Conservation (phyloP, 2,329 filamentous ascomycete species). For the Monosporascus sp. region DNA sequence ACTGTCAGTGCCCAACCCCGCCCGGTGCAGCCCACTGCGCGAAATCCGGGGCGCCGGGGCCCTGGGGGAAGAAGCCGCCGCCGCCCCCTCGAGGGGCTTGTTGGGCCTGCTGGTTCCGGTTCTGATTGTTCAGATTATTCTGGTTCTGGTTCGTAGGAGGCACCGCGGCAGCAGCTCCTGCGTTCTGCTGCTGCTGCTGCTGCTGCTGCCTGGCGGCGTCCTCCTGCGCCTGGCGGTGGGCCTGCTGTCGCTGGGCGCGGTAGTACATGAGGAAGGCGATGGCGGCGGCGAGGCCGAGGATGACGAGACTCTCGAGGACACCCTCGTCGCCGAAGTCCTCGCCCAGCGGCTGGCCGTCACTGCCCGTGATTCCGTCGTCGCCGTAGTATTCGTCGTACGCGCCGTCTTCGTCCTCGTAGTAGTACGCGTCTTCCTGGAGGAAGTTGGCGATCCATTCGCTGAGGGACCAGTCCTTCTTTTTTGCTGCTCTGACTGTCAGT, state of each 20-base stretch:
- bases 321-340: slow-evolving; percentile 71
- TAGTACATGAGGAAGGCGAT: slow-evolving; percentile 79
- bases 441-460: slow-evolving; percentile 86
- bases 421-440: slow-evolving; percentile 61
- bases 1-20: slow-evolving; percentile 53
- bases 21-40: slow-evolving; percentile 54
- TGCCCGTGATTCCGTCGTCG: slow-evolving; percentile 51
- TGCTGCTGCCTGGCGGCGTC: slow-evolving; percentile 17
- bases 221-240: slow-evolving; percentile 33
- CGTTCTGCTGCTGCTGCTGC: slow-evolving; percentile 9
- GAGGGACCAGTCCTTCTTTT: slow-evolving; percentile 69
- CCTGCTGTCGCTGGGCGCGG: slow-evolving; percentile 63
- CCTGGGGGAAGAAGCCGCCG: slow-evolving; percentile 37
- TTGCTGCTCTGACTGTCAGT: slow-evolving; percentile 43
- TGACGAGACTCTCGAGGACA: slow-evolving; percentile 76
- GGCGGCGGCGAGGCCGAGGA: slow-evolving; percentile 69
- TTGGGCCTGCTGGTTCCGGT: slow-evolving; percentile 5
- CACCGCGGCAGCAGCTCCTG: slow-evolving; percentile 12
- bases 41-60: slow-evolving; percentile 60
- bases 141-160: slow-evolving; percentile 4
- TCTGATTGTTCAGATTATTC: slow-evolving; percentile 2
- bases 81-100: slow-evolving; percentile 6
- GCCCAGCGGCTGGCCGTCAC: slow-evolving; percentile 48
- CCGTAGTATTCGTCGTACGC: slow-evolving; percentile 51
- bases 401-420: slow-evolving; percentile 51